Evolutionary conservation across 2,329 filamentous ascomycete genomes (phyloP).

Genomic region (Sporothrix brunneoviolacea): DNA sequence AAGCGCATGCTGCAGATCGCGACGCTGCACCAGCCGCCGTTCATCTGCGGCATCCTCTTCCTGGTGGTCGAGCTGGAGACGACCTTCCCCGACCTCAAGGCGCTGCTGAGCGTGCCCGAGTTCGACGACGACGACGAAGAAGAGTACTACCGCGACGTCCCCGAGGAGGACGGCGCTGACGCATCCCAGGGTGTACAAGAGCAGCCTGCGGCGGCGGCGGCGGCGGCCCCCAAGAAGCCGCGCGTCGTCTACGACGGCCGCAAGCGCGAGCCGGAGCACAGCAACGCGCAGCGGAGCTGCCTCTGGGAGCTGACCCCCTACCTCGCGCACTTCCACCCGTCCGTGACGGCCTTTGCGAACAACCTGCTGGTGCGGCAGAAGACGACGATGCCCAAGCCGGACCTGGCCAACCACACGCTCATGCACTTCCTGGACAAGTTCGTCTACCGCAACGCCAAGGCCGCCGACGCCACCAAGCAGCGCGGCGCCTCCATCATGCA

Average conservation of each 20-base stretch:
- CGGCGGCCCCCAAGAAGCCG: constrained; percentile 20
- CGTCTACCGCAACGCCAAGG: constrained; percentile 91
- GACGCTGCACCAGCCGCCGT: constrained; percentile 83
- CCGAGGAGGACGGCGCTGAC: constrained; percentile 52
- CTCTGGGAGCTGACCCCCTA: constrained; percentile 81
- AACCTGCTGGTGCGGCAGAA: constrained; percentile 62
- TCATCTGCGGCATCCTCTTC: constrained; percentile 88
- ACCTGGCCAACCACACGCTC: constrained; percentile 81
- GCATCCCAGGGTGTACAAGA: constrained; percentile 43
- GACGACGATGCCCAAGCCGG: constrained; percentile 79
- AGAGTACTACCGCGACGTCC: constrained; percentile 44
- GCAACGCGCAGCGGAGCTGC: constrained; percentile 87
- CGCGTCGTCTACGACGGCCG: constrained; percentile 65
- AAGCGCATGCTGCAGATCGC: constrained; percentile 87
- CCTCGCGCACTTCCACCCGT: constrained; percentile 82
- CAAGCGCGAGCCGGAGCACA: constrained; percentile 86
- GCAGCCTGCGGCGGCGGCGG: constrained; percentile 32
- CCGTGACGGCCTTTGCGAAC: constrained; percentile 75
- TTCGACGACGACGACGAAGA: constrained; percentile 66
- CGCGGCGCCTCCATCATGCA: constrained; percentile 95
- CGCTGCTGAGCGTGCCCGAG: constrained; percentile 75
- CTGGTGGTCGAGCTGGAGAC: constrained; percentile 73
- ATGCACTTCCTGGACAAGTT: constrained; percentile 97
- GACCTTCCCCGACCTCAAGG: constrained; percentile 72
- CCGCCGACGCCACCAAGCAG: constrained; percentile 38